These are phyloP conservation scores for Cytospora piceae DNA, from an alignment of 2,329 filamentous ascomycete species.

Conservation along the genomic window DNA sequence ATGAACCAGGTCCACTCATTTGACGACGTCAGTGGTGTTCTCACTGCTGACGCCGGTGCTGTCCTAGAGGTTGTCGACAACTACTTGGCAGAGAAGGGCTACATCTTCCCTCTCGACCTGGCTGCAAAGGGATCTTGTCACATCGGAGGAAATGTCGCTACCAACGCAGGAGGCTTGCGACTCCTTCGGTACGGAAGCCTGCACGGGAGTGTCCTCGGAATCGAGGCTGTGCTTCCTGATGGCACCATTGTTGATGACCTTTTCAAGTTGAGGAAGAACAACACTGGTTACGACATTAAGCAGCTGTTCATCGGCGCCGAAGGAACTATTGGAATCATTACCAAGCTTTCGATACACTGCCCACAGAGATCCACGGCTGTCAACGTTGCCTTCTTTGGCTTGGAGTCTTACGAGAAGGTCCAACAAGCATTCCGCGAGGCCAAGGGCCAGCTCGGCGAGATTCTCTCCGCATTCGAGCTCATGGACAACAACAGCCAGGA, in stretches of 20 bases:
- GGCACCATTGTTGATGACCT: constrained; percentile 92
- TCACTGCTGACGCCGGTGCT: constrained; percentile 89
- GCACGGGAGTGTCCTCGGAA: constrained; percentile 87
- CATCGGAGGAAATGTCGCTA: constrained; percentile 92
- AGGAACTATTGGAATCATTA: constrained; percentile 93
- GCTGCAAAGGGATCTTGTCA: constrained; percentile 97
- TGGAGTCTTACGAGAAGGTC: constrained; percentile 88
- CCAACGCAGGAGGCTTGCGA: constrained; percentile 90
- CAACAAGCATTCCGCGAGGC: constrained; percentile 86
- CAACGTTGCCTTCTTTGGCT: constrained; percentile 92
- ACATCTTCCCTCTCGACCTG: constrained; percentile 96
- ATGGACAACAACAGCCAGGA: constrained; percentile 89
- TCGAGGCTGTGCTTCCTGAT: constrained; percentile 92
- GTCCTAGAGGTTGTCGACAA: constrained; percentile 89
- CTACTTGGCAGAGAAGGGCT: constrained; percentile 77
- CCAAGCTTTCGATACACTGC: constrained; percentile 85
- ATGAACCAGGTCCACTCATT: constrained; percentile 94
- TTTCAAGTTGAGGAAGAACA: constrained; percentile 90
- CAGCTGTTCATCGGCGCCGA: constrained; percentile 96
- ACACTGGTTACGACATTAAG: constrained; percentile 97
- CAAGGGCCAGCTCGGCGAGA: constrained; percentile 88
- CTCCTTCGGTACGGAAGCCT: constrained; percentile 91
- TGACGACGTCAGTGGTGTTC: constrained; percentile 86
- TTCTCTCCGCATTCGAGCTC: constrained; percentile 94
- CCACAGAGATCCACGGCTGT: constrained; percentile 85